These are phyloP conservation scores for Ligustrum vulgare DNA, from an alignment of 257 asterid genomes.

Conservation along the genomic window DNA sequence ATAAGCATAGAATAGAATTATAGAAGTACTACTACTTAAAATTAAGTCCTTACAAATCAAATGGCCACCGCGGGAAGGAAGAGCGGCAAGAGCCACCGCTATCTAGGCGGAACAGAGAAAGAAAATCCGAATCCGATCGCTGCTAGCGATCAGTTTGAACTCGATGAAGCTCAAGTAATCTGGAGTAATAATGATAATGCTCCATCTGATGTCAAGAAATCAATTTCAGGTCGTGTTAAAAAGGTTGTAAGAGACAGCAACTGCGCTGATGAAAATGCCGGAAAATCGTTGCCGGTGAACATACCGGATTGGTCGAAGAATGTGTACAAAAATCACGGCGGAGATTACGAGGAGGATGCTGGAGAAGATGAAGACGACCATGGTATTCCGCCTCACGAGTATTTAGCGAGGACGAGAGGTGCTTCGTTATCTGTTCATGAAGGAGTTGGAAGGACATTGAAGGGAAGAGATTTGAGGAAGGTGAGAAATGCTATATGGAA, in stretches of 20 bases:
- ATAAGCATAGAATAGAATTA: not conserved
- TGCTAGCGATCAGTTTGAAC: conserved; percentile 13
- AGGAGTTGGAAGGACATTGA: conserved; percentile 30
- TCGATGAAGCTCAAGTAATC: conserved; percentile 24
- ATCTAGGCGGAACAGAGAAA: not conserved
- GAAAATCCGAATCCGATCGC: not conserved
- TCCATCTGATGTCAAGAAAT: not conserved
- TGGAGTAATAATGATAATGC: conserved; percentile 5
- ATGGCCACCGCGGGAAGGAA: conserved; percentile 1
- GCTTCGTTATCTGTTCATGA: conserved; percentile 30
- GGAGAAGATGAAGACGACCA: not conserved
- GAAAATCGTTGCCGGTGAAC: conserved; percentile 23
- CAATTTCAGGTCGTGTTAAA: not conserved
- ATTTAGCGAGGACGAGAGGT: conserved; percentile 25
- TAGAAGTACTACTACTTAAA: not conserved
- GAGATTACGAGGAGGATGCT: not conserved
- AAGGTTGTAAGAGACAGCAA: conserved; percentile 4
- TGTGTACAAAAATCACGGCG: not conserved
- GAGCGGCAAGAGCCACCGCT: conserved; percentile 14
- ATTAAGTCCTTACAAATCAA: not conserved
- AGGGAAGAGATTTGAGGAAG: conserved; percentile 35
- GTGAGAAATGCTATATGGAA: conserved; percentile 32
- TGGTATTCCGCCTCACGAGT: conserved; percentile 29
- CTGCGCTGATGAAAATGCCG: not conserved
- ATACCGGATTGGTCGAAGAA: conserved; percentile 27